Evolutionary conservation across 306 rosid genomes (phyloP).

Genomic region (Abrus precatorius): DNA sequence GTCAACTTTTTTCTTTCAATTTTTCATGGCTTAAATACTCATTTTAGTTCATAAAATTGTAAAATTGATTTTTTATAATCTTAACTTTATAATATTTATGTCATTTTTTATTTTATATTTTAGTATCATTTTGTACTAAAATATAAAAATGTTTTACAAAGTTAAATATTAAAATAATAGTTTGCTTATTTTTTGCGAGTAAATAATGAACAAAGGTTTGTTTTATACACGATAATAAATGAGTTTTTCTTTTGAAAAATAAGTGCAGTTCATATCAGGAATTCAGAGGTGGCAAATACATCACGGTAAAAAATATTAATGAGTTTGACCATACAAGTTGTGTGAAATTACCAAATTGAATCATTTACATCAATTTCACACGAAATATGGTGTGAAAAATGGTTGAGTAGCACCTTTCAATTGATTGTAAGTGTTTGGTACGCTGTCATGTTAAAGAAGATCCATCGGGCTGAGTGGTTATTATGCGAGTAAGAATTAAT

Average conservation of each 20-base stretch:
- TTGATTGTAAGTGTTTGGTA: not conserved
- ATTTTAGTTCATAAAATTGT: too few species aligned
- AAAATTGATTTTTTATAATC: too few species aligned
- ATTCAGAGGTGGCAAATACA: slow-evolving; percentile 3
- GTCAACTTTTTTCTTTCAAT: not conserved
- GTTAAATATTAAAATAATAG: too few species aligned
- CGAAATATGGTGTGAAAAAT: slow-evolving; percentile 5
- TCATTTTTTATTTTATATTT: too few species aligned
- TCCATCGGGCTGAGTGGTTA: not conserved
- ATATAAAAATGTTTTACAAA: too few species aligned
- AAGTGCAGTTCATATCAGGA: not conserved
- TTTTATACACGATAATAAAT: not conserved
- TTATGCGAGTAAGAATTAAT: not conserved
- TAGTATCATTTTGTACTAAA: too few species aligned
- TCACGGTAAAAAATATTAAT: not conserved
- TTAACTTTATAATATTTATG: too few species aligned
- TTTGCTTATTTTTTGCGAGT: not conserved
- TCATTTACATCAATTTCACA: not conserved
- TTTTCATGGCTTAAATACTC: not conserved
- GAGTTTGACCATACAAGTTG: not conserved
- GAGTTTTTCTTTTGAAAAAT: not conserved
- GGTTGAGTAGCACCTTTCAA: slow-evolving; percentile 20
- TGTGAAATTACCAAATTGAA: not conserved
- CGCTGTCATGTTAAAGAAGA: not conserved
- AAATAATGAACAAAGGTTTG: not conserved